Percentiles rank a stretch among this genome's conserved stretches.
Conservation (phyloP, 306 rosid species). For the Abrus precatorius region DNA sequence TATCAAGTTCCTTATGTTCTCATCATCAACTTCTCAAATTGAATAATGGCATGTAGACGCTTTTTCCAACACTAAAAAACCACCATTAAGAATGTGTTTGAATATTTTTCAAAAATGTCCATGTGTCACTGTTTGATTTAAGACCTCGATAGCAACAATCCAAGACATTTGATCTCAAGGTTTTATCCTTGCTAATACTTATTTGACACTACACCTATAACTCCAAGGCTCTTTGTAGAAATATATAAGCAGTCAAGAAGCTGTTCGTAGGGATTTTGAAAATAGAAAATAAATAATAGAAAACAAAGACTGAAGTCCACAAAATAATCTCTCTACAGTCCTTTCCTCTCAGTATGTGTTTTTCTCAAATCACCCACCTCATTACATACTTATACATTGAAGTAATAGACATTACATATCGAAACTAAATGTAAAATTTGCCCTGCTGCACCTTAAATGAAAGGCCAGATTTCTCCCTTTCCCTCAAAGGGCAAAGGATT, state of each 20-base stretch:
- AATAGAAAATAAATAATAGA: neutral
- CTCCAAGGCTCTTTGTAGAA: neutral
- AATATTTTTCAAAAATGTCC: neutral
- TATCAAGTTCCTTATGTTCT: neutral
- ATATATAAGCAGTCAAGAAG: slow-evolving; percentile 10
- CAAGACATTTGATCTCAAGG: neutral
- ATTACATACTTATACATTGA: neutral
- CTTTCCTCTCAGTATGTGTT: neutral
- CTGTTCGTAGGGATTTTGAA: neutral
- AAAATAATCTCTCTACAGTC: neutral
- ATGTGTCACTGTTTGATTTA: neutral
- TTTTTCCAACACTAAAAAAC: neutral
- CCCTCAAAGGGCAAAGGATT: neutral
- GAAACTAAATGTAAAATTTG: slow-evolving; percentile 12
- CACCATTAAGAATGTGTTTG: neutral
- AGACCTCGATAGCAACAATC: neutral
- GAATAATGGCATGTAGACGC: neutral
- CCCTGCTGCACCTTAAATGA: neutral
- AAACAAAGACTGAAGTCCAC: neutral
- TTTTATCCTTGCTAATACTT: neutral
- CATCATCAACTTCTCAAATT: neutral
- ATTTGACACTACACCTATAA: slow-evolving; percentile 14
- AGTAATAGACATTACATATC: neutral
- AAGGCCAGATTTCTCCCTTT: neutral
- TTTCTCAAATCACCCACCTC: neutral